Conservation (phyloP, 345 rosid genomes). For the Citrus hindsii region DNA sequence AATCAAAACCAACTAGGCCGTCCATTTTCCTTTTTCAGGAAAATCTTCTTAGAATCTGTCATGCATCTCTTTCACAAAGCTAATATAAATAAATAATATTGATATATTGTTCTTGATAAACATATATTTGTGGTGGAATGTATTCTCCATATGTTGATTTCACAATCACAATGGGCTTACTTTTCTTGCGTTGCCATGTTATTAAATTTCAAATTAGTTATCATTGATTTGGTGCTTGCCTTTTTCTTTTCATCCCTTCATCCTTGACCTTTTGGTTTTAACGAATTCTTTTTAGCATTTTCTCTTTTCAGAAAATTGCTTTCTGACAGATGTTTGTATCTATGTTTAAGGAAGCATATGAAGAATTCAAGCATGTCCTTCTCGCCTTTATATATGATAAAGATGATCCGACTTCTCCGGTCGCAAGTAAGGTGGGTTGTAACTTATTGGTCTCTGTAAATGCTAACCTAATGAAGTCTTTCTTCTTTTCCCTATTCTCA, state of each 20-base stretch:
- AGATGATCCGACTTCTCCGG: conserved; percentile 79
- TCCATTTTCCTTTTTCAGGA: neutral
- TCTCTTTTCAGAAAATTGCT: neutral
- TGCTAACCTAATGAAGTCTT: neutral
- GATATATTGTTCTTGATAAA: neutral
- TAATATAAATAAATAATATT: neutral
- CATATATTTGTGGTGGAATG: neutral
- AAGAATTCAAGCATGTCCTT: conserved; percentile 95
- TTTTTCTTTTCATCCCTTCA: neutral
- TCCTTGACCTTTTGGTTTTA: neutral
- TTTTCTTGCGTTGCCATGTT: neutral
- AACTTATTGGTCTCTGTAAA: neutral
- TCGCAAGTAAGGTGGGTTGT: conserved; percentile 71
- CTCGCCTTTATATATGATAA: conserved; percentile 84
- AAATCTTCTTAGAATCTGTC: neutral
- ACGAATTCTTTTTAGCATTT: neutral
- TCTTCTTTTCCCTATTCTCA: neutral
- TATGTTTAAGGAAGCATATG: conserved; percentile 89
- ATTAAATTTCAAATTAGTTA: neutral
- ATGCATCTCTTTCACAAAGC: too few species aligned
- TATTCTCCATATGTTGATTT: neutral
- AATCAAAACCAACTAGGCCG: neutral
- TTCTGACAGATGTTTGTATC: conserved; percentile 32
- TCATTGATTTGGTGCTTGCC: neutral
- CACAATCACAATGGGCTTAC: neutral